phyloP scores from a whole-genome alignment of 1,284 basidiomycete species.

The Ganoderma multipileum region DNA sequence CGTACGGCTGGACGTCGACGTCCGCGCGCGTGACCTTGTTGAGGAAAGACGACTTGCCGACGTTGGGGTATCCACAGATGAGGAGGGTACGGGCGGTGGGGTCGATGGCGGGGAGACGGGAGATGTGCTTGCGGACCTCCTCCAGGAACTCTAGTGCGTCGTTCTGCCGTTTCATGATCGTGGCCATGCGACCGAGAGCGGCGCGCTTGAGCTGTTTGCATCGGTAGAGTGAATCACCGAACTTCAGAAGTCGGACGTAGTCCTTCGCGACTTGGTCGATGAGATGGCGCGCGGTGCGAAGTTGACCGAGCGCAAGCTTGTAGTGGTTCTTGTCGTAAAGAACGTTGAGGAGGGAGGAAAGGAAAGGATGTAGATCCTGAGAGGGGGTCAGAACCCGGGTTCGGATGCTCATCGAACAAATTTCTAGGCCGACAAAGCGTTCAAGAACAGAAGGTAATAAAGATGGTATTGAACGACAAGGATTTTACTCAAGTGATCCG shows the following conservation, averaged over 20 bases:
- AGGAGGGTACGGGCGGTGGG: slow-evolving; percentile 96
- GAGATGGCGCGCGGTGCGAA: slow-evolving; percentile 91
- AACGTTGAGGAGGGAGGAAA: slow-evolving; percentile 93
- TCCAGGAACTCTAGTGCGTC: slow-evolving; percentile 96
- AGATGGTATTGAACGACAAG: too few species aligned
- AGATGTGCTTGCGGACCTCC: slow-evolving; percentile 97
- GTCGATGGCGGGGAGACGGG: slow-evolving; percentile 94
- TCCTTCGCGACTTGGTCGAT: slow-evolving; percentile 97
- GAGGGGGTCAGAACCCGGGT: slow-evolving; percentile 9
- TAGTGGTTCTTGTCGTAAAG: slow-evolving; percentile 99
- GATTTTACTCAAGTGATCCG: too few species aligned
- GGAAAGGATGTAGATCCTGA: slow-evolving; percentile 94
- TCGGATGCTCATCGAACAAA: too few species aligned
- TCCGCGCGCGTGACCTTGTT: slow-evolving; percentile 98
- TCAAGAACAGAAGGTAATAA: neutral
- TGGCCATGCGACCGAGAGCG: slow-evolving; percentile 96
- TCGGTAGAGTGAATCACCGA: slow-evolving; percentile 94
- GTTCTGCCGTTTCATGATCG: slow-evolving; percentile 96
- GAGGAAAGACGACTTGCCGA: slow-evolving; percentile 97
- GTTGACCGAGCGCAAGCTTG: slow-evolving; percentile 95
- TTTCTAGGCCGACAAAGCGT: neutral
- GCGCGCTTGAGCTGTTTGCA: slow-evolving; percentile 97
- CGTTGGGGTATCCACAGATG: slow-evolving; percentile 97
- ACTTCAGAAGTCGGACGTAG: slow-evolving; percentile 94
- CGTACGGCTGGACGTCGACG: slow-evolving; percentile 97